Percentiles rank a stretch among this genome's conserved stretches.
Evolutionary conservation across 768 basidiomycete genomes (phyloP).

Genomic region (Lactarius sanguifluus): DNA sequence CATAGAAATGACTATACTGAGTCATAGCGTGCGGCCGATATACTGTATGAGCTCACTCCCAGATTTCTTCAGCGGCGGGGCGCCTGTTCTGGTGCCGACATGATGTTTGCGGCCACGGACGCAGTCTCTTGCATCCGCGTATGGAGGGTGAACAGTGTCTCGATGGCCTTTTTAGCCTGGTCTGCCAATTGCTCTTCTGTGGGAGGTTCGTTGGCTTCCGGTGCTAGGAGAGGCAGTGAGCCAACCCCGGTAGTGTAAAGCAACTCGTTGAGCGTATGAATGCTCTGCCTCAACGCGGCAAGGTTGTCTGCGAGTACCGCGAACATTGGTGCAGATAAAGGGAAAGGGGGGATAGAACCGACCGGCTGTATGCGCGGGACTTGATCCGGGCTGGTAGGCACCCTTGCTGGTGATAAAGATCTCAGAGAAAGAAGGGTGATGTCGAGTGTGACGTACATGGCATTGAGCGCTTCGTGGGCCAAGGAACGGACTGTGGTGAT

Average conservation of each 20-base stretch:
- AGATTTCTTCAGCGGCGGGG: constrained; percentile 16
- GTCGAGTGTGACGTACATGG: constrained; percentile 21
- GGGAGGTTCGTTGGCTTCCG: constrained; percentile 14
- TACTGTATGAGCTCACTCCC: constrained; percentile 1
- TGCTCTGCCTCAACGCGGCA: constrained; percentile 20
- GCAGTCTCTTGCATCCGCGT: constrained; percentile 26
- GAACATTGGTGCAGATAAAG: background rate
- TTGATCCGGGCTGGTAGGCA: constrained; percentile 26
- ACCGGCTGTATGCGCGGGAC: constrained; percentile 24
- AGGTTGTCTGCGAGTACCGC: constrained; percentile 15
- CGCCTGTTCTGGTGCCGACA: constrained; percentile 20
- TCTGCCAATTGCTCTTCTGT: constrained; percentile 27
- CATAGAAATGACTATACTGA: background rate
- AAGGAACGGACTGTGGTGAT: constrained; percentile 23
- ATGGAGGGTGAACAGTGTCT: constrained; percentile 16
- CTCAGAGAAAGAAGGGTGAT: background rate
- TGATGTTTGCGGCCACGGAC: constrained; percentile 25
- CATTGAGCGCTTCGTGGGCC: constrained; percentile 25
- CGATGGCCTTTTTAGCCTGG: constrained; percentile 27
- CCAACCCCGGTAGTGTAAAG: constrained; percentile 25
- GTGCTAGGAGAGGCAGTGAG: constrained; percentile 26
- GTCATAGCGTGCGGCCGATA: background rate
- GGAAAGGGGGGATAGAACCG: background rate
- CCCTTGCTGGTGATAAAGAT: constrained; percentile 15
- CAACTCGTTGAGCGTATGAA: constrained; percentile 17